phyloP scores from a whole-genome alignment of 805 yeast species.

The Kurtzmaniella fragi region DNA sequence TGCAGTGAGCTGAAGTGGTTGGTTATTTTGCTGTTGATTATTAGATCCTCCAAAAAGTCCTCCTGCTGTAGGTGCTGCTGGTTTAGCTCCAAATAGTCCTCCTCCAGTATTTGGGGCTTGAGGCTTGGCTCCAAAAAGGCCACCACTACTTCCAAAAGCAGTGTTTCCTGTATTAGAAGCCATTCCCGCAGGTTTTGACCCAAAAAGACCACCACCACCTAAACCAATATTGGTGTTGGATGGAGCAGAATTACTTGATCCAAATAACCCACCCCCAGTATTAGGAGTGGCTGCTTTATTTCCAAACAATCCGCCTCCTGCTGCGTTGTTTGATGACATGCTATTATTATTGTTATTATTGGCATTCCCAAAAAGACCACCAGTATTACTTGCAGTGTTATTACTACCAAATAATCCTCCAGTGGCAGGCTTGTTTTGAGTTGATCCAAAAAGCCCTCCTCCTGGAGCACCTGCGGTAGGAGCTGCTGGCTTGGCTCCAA shows the following conservation, averaged over 20 bases:
- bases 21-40: conserved; percentile 35
- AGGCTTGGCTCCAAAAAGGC: conserved; percentile 16
- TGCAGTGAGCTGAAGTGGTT: conserved; percentile 52
- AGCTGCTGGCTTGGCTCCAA: conserved; percentile 8
- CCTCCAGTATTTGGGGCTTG: conserved; percentile 22
- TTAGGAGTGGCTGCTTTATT: conserved; percentile 10
- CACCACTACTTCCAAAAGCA: conserved; percentile 15
- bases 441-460: conserved; percentile 4
- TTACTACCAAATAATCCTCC: conserved; percentile 14
- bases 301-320: conserved; percentile 17
- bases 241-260: conserved; percentile 5
- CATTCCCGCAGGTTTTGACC: no score
- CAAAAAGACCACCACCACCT: conserved; percentile 22
- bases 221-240: conserved; percentile 6
- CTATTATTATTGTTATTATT: background rate
- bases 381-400: background rate
- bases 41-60: conserved; percentile 13
- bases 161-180: conserved; percentile 8
- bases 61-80: conserved; percentile 13
- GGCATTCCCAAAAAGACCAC: background rate
- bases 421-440: background rate
- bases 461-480: conserved; percentile 5
- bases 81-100: conserved; percentile 20
- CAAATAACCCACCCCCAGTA: conserved; percentile 20
- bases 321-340: conserved; percentile 1